A percentile compares a stretch with the other conserved stretches of the same genome.
Conservation (phyloP, 257 asterid species). For the Avicennia marina region DNA sequence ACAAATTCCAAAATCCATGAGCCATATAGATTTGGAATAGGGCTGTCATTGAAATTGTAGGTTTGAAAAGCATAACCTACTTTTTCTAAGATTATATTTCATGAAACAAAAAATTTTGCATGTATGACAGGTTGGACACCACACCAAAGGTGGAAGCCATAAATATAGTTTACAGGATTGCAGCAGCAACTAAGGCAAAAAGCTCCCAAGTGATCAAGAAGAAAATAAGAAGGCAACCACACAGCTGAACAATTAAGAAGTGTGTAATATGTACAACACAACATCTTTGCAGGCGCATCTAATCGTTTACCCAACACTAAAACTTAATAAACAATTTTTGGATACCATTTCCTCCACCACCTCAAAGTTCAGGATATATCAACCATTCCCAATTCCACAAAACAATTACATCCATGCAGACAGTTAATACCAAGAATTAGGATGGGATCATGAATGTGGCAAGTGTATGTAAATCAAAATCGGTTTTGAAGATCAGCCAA, state of each 20-base stretch:
- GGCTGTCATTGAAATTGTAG: too few species aligned
- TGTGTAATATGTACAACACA: not conserved
- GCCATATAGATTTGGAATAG: not conserved
- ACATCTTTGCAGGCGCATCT: not conserved
- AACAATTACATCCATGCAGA: too few species aligned
- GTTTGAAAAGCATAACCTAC: too few species aligned
- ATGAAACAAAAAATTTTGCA: not conserved
- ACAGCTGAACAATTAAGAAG: not conserved
- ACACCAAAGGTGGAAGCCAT: not conserved
- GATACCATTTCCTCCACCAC: not conserved
- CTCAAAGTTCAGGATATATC: not conserved
- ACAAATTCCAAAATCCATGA: not conserved
- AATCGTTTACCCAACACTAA: not conserved
- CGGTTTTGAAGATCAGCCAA: not conserved
- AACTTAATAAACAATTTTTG: not conserved
- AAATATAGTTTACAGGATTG: not conserved
- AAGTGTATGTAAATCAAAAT: not conserved
- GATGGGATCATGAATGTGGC: not conserved
- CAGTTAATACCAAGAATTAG: too few species aligned
- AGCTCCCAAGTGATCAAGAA: not conserved
- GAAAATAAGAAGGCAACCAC: not conserved
- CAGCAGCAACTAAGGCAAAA: not conserved
- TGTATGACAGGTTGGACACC: not conserved
- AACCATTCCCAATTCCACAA: not conserved
- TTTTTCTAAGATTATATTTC: not conserved